Evolutionary conservation across 306 rosid species (phyloP).

Genomic region (Sphenostylis stenocarpa): DNA sequence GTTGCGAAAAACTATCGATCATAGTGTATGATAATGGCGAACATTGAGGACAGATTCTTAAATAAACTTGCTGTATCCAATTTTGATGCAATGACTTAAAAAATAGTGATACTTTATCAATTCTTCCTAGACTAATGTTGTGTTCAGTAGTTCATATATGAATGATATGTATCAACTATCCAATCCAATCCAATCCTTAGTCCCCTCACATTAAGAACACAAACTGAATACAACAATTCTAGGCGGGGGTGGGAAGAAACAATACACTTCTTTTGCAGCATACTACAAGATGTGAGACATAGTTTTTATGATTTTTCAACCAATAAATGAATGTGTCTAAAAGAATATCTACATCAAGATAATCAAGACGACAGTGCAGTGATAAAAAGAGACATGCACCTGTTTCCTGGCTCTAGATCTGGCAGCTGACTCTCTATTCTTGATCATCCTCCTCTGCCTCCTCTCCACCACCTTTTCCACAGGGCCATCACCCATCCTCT

Average conservation of each 20-base stretch:
- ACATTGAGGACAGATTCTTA: neutral
- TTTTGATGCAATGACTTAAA: neutral
- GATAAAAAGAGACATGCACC: constrained; percentile 40
- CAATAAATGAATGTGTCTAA: too few relatives aligned
- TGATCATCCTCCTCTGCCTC: constrained; percentile 96
- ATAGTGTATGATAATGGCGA: too few relatives aligned
- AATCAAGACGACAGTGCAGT: neutral
- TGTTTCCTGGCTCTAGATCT: constrained; percentile 98
- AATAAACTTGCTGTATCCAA: neutral
- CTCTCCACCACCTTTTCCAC: constrained; percentile 93
- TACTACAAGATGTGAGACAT: neutral
- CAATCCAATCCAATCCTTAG: neutral
- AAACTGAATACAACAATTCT: neutral
- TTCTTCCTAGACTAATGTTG: neutral
- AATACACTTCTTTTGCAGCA: too few relatives aligned
- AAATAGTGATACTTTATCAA: neutral
- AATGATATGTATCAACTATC: too few relatives aligned
- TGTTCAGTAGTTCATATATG: neutral
- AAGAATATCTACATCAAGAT: neutral
- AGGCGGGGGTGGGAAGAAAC: neutral
- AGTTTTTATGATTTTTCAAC: too few relatives aligned
- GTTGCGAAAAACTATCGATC: too few relatives aligned
- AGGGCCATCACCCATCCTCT: constrained; percentile 75
- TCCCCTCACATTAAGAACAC: neutral
- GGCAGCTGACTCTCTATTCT: constrained; percentile 95